Evolutionary conservation across 2,329 filamentous ascomycete genomes (phyloP), one percentile per base, ranked within the genome.

Genomic region (Venturia effusa): DNA sequence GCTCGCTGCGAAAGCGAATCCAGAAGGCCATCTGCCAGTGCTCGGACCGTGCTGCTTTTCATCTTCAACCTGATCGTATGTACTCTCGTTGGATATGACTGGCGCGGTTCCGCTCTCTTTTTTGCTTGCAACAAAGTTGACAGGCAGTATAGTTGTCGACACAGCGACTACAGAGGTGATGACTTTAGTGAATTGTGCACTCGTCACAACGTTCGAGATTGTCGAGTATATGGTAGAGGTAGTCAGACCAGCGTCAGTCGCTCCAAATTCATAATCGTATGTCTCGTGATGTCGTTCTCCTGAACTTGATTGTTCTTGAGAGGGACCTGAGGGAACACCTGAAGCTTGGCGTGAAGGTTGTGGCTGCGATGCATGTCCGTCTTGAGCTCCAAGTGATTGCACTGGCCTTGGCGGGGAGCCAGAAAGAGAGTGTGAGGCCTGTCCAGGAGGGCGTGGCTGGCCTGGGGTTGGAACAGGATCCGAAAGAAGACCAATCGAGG

Each of bases 221-320:
- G 40, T 48, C 37, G 60, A 43, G 19, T 61, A 61, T 32, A 61
- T 48, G 13, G 60, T 61, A n/a, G 60, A 61, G 1, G 60, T 61
- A 22, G 39, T 61, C 39, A 61, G 27, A 19, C 10, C 19, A 3
- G 34, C 8, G 22, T 13, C 60, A 19, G 34, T 15, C 15, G 48
- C 6, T 54, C 3, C 2, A 13, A 19, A 6, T 32, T 27, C 24
- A 54, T 30, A 54, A 8, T 61, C n/a, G 19, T 32, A 22, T 34
- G 37, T 40, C 13, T 32, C 11, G 15, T 17, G 27, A n/a, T 43
- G 4, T 27, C 39, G 6, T 30, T 15, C 39, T 32, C n/a, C n/a
- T 59, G 24, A 32, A 22, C 24, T 19, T 3, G 19, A 24, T 61
- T 22, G 34, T 22, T 15, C 19, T 24, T 41, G 5, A 8, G n/a